Percentiles rank a stretch among this genome's conserved stretches.
phyloP scores from a whole-genome alignment of 768 basidiomycete genomes.

The Lyophyllum semitale region DNA sequence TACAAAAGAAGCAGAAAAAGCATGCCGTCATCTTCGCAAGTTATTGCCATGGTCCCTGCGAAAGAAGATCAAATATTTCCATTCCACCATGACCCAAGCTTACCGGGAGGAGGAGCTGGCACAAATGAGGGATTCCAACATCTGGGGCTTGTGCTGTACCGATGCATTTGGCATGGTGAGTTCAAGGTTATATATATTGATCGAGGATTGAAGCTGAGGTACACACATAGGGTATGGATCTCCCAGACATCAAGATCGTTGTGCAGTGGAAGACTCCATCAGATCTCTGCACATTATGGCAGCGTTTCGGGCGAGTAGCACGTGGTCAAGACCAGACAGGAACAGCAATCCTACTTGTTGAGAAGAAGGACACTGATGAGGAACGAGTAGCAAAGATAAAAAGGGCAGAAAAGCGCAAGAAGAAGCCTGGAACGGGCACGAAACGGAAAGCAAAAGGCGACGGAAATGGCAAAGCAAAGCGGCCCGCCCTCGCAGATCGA shows the following conservation, averaged over 20 bases:
- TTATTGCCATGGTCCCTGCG: neutral
- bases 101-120: neutral
- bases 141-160: conserved; percentile 26
- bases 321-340: conserved; percentile 10
- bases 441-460: neutral
- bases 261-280: conserved; percentile 33
- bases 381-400: conserved; percentile 13
- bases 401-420: neutral
- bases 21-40: neutral
- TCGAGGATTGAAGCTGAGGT: neutral
- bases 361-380: conserved; percentile 27
- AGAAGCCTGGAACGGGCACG: neutral
- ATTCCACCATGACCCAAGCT: conserved; percentile 1
- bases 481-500: neutral
- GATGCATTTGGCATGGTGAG: conserved; percentile 38
- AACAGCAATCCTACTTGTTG: conserved; percentile 26
- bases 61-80: conserved; percentile 2
- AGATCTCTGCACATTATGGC: conserved; percentile 29
- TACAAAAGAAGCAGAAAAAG: neutral
- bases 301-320: conserved; percentile 33
- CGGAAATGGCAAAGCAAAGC: neutral
- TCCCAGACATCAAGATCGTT: conserved; percentile 32
- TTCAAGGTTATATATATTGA: neutral
- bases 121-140: neutral
- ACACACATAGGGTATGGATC: conserved; percentile 33